Conservation (phyloP, 2,329 filamentous ascomycete genomes). For the Cladosporium halotolerans region DNA sequence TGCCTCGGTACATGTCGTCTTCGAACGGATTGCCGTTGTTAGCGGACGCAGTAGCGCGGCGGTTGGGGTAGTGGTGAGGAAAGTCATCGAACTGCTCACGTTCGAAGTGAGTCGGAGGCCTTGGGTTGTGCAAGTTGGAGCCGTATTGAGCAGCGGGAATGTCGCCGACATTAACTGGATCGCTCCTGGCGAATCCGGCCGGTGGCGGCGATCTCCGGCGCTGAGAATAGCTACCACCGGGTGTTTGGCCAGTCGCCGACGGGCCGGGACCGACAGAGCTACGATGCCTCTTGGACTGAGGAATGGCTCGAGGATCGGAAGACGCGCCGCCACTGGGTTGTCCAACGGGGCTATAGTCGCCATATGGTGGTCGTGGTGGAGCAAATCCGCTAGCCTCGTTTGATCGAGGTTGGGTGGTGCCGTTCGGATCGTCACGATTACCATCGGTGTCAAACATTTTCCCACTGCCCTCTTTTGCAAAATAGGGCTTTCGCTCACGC, state of each 20-base stretch:
- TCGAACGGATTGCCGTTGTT: conserved; percentile 11
- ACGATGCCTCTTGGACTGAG: conserved; percentile 18
- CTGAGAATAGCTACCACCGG: conserved; percentile 17
- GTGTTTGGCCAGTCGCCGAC: conserved; percentile 12
- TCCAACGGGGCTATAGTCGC: neutral
- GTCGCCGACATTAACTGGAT: conserved; percentile 20
- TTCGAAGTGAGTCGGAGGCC: conserved; percentile 12
- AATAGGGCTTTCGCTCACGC: conserved; percentile 60
- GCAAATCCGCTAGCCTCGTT: neutral
- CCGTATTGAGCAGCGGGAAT: conserved; percentile 22
- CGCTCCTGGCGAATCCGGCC: conserved; percentile 20
- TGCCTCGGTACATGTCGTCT: conserved; percentile 16
- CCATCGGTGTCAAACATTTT: conserved; percentile 42
- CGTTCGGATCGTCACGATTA: conserved; percentile 3
- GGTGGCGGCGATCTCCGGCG: conserved; percentile 21
- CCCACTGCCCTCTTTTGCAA: conserved; percentile 52
- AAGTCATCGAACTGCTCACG: conserved; percentile 16
- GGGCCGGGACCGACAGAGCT: conserved; percentile 15
- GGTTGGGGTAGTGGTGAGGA: conserved; percentile 9
- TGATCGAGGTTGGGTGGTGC: conserved; percentile 4
- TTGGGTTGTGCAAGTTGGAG: conserved; percentile 22
- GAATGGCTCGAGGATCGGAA: conserved; percentile 8
- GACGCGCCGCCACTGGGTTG: neutral
- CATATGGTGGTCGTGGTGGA: neutral
- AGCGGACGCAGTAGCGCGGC: conserved; percentile 7